Percentiles rank a stretch among this genome's conserved stretches.
Evolutionary conservation across 768 basidiomycete genomes (phyloP).

Genomic region (Piloderma croceum): DNA sequence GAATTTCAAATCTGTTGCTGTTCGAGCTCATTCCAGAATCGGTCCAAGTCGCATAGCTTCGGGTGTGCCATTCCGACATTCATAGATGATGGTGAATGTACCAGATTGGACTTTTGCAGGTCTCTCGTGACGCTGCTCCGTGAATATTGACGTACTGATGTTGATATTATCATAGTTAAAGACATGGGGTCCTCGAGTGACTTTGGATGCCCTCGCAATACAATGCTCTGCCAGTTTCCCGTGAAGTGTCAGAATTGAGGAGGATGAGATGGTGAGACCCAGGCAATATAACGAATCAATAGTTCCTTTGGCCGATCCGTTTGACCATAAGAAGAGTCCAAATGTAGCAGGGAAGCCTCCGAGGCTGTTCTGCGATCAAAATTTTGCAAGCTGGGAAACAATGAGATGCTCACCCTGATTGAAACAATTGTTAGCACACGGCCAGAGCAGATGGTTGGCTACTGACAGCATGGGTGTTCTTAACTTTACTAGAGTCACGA

Average conservation of each 20-base stretch:
- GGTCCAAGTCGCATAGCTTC: conserved; percentile 20
- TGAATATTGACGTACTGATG: conserved; percentile 23
- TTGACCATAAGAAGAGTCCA: not conserved
- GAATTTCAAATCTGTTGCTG: conserved; percentile 9
- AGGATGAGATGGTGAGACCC: not conserved
- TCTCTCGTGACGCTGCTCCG: conserved; percentile 24
- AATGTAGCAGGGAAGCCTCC: not conserved
- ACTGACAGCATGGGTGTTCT: not conserved
- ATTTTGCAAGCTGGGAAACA: not conserved
- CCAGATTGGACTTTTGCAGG: conserved; percentile 32
- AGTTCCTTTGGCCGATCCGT: not conserved
- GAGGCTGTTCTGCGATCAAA: not conserved
- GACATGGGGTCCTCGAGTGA: conserved; percentile 3
- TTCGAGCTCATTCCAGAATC: conserved; percentile 11
- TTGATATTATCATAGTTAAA: conserved; percentile 24
- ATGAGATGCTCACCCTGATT: not conserved
- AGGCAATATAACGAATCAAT: not conserved
- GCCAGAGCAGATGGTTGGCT: not conserved
- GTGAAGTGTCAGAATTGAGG: not conserved
- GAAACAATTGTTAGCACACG: not conserved
- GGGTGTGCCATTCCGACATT: conserved; percentile 14
- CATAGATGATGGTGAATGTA: conserved; percentile 28
- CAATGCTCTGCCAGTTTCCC: not conserved
- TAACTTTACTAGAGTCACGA: not conserved
- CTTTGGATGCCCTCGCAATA: not conserved